Evolutionary conservation across 1,139 yeast genomes (phyloP), one percentile per base, ranked within the genome.

Genomic region (Geotrichum citri-aurantii): DNA sequence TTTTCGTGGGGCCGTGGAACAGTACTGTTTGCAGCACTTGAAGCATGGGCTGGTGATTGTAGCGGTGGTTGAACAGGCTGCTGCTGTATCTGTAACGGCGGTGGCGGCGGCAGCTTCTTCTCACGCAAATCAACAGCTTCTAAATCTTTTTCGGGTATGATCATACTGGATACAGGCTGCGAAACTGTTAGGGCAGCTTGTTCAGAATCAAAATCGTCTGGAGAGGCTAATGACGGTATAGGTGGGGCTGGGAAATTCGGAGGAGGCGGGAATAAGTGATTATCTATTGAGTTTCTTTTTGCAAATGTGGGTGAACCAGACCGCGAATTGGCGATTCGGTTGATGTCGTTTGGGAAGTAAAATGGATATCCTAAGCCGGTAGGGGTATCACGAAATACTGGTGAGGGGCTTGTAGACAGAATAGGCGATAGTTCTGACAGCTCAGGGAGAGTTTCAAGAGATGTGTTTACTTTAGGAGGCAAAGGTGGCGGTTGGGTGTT

Each of bases 1-100:
- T 67, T 72, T 7, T 65, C 69, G 8, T 63, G 65, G 1, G 76
- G 76, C 2, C 73, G 60, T 3, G 70, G 65, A 24, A 65, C 60
- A 4, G 63, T 24, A 33, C n/a, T 19, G 10, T 17, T 37, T n/a
- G 44, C 19, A 37, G 21, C 14, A 37, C 46, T 27, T 3, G 55
- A 23, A 8, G 48, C n/a, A 8, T 7, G 27, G 24, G 23, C 17
- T 17, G 50, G 48, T 50, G 40, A 27, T 42, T n/a, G 33, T 1
- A 14, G 54, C 6, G 26, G 21, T 8, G 29, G 44, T 14, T 19
- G 51, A 26, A 14, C 26, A 23, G 31, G 55, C n/a, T 23, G 55
- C 29, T 29, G 58, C 31, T 33, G 58, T 55, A 6, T 48, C 14
- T 23, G 48, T 19, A 48, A 53, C 17, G 23, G 46, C 24, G 23